Percentiles rank a stretch among this genome's conserved stretches.
Evolutionary conservation across 805 yeast genomes (phyloP).

Genomic region (Metschnikowia proteae): DNA sequence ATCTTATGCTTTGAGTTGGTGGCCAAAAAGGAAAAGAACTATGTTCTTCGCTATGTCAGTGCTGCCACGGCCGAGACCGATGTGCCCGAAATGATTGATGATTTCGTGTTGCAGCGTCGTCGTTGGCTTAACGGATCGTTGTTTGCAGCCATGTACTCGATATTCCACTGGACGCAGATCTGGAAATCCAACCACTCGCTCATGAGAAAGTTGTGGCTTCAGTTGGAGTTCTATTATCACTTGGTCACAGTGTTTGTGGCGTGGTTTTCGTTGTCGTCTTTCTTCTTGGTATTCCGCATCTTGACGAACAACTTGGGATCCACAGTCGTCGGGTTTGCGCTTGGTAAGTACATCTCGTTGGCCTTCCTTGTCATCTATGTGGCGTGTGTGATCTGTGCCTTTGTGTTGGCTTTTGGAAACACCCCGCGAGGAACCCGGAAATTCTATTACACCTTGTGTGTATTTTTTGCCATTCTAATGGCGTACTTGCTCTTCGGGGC

Average conservation of each 20-base stretch:
- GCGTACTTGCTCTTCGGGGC: slow-evolving; percentile 86
- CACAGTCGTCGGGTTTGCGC: slow-evolving; percentile 54
- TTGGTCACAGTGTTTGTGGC: slow-evolving; percentile 75
- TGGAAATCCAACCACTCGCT: slow-evolving; percentile 87
- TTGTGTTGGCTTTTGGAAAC: slow-evolving; percentile 88
- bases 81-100: slow-evolving; percentile 93
- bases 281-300: slow-evolving; percentile 87
- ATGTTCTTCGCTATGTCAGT: slow-evolving; percentile 89
- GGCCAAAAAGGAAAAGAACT: slow-evolving; percentile 69
- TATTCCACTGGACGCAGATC: slow-evolving; percentile 77
- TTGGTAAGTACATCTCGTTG: slow-evolving; percentile 75
- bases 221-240: slow-evolving; percentile 86
- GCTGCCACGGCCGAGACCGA: slow-evolving; percentile 96
- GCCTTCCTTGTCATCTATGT: slow-evolving; percentile 83
- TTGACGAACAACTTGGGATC: slow-evolving; percentile 73
- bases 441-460: slow-evolving; percentile 70
- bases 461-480: slow-evolving; percentile 85
- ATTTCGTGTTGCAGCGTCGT: slow-evolving; percentile 92
- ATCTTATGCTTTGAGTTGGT: slow-evolving; percentile 63
- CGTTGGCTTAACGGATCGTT: slow-evolving; percentile 98
- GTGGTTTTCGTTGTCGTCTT: slow-evolving; percentile 89
- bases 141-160: slow-evolving; percentile 91
- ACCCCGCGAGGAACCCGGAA: slow-evolving; percentile 86
- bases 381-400: slow-evolving; percentile 76
- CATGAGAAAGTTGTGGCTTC: slow-evolving; percentile 75